Conservation (phyloP, 345 rosid species). For the Psidium guajava region DNA sequence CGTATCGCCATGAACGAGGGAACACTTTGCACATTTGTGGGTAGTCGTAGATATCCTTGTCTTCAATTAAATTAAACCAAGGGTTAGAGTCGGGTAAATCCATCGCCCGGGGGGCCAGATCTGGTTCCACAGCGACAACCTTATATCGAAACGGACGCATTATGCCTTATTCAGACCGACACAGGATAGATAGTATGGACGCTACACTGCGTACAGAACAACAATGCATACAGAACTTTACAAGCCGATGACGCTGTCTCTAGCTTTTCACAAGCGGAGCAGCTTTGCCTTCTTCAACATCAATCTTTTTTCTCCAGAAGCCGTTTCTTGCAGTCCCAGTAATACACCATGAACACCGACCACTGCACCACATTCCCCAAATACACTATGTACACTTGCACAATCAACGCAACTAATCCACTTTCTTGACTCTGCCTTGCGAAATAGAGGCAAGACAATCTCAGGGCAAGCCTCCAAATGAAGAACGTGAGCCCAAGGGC, state of each 20-base stretch:
- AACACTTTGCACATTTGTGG: neutral
- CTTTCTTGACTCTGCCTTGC: neutral
- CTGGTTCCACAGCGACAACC: neutral
- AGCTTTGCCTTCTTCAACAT: conserved; percentile 8
- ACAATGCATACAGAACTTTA: neutral
- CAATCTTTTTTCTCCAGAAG: conserved; percentile 9
- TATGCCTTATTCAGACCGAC: neutral
- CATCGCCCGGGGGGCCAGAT: neutral
- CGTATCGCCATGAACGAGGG: neutral
- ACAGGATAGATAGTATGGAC: neutral
- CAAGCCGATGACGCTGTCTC: neutral
- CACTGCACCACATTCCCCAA: conserved; percentile 11
- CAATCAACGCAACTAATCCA: neutral
- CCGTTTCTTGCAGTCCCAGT: conserved; percentile 12
- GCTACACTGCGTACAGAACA: neutral
- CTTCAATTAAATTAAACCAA: neutral
- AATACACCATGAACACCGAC: conserved; percentile 10
- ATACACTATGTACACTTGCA: conserved; percentile 2
- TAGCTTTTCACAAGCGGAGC: neutral
- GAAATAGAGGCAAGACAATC: conserved; percentile 3
- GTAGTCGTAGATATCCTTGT: neutral
- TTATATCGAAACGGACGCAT: neutral
- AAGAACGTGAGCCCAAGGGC: conserved; percentile 2
- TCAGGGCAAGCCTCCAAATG: conserved; percentile 8
- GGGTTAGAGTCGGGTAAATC: neutral